Base-by-base conservation (phyloP, 2,329 filamentous ascomycete genomes). In the Xylaria sp. region DNA sequence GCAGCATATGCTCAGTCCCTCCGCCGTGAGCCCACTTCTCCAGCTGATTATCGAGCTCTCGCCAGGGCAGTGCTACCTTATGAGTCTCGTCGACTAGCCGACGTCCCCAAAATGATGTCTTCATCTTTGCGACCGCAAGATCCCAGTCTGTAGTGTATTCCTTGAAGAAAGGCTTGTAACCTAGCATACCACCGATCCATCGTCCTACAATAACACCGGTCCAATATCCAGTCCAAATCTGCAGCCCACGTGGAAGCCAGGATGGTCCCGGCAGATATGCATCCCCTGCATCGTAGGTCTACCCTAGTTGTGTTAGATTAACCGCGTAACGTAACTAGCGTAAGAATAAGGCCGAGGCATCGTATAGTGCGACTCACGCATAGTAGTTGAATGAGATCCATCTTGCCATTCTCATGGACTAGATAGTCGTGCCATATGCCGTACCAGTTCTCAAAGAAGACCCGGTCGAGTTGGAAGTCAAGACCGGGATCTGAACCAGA, bases 401-500 rank as follows among this genome's bases (percentile, higher is more conserved):
- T 21, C 45, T 66, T 67, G 32, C 72, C 74, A 56, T 56, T 39
- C 11, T 75, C 75, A 34, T 74, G 64, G 14, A 77, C 53, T 2
- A 79, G 56, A 12, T 73, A 69, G 21, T 78, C 74, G 42, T 79
- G 72, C 73, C 75, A 75, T 53, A 78, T 78, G 8, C 76, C 78
- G 67, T 81, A 81, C 79, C 78, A 81, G 66, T 80, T 80, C 70
- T 79, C 72, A 56, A 80, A 80, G 62, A 80, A 81, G 9, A 78
- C 61, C 17, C 70, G 71, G 54, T 81, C 78, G 0, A 80, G 70
- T 61, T 76, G 72, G 56, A 74, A 80, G 36, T 73, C 69, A 53
- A 73, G 70, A 19, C 69, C 73, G 3, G 72, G 70, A 50, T 76
- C 74, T 5, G 71, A 69, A 2, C 73, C 76, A 54, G 70, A 75